These are phyloP conservation scores for Quercus mongolica DNA, from an alignment of 306 rosid genomes.

Conservation along the genomic window DNA sequence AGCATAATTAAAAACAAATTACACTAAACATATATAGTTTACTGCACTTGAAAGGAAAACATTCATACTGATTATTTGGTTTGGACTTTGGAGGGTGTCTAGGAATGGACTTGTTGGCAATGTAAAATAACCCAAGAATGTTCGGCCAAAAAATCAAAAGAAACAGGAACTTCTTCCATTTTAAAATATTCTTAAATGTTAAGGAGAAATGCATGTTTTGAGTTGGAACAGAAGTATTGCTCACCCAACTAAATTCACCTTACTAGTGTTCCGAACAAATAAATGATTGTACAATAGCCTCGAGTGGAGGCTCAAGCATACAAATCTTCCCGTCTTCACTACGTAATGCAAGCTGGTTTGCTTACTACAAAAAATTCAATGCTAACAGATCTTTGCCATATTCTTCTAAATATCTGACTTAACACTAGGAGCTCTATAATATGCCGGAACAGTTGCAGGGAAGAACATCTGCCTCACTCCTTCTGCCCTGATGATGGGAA, in stretches of 20 bases:
- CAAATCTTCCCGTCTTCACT: neutral
- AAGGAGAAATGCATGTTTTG: neutral
- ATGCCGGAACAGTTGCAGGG: slow-evolving; percentile 34
- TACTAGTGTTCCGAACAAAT: neutral
- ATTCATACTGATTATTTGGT: neutral
- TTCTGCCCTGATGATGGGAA: slow-evolving; percentile 53
- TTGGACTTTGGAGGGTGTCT: too few species aligned
- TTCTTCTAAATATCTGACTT: neutral
- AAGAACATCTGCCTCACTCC: slow-evolving; percentile 49
- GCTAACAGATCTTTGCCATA: neutral
- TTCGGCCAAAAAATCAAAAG: neutral
- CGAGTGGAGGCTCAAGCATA: neutral
- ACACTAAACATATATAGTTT: neutral
- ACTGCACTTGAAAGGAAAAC: neutral
- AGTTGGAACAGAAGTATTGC: neutral
- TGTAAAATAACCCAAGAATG: neutral
- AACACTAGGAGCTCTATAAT: slow-evolving; percentile 22
- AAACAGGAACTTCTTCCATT: neutral
- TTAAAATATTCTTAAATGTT: neutral
- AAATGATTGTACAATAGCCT: neutral
- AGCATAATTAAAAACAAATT: slow-evolving; percentile 1
- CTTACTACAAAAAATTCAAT: neutral
- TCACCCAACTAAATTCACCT: neutral
- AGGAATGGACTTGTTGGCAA: neutral
- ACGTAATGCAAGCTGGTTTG: neutral